phyloP scores from a whole-genome alignment of 306 rosid genomes.

The Trifolium pratense region DNA sequence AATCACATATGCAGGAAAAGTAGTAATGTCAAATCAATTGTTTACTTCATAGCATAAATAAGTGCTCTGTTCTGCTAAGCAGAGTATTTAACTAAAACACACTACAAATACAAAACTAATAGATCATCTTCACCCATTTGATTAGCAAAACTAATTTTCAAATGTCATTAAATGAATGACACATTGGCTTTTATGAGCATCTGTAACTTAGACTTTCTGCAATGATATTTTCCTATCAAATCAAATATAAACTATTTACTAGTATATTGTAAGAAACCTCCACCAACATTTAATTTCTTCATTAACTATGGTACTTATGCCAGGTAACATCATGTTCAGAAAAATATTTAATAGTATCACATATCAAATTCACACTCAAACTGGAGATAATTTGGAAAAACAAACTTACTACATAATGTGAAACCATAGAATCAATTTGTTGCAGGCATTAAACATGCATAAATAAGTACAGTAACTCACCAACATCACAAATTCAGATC shows the following conservation, averaged over 20 bases:
- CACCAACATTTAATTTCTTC: background rate
- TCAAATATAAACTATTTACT: background rate
- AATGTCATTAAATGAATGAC: background rate
- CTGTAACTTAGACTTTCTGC: background rate
- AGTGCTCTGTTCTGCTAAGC: background rate
- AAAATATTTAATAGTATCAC: background rate
- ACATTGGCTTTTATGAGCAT: background rate
- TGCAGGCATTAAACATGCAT: background rate
- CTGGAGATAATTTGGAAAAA: background rate
- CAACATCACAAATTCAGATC: background rate
- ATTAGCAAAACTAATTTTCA: background rate
- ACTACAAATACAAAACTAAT: slow-evolving; percentile 6
- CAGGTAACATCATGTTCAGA: background rate
- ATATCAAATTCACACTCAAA: background rate
- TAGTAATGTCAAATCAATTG: slow-evolving; percentile 1
- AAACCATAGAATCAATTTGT: background rate
- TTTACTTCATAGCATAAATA: slow-evolving; percentile 7
- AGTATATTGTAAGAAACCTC: background rate
- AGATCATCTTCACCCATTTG: background rate
- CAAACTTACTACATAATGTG: background rate
- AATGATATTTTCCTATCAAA: too few relatives aligned
- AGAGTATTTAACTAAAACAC: too few relatives aligned
- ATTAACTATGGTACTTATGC: background rate
- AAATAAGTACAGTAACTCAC: background rate
- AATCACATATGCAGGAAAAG: slow-evolving; percentile 21